phyloP scores from a whole-genome alignment of 75 land plant species.

The Isoetes taiwanensis region DNA sequence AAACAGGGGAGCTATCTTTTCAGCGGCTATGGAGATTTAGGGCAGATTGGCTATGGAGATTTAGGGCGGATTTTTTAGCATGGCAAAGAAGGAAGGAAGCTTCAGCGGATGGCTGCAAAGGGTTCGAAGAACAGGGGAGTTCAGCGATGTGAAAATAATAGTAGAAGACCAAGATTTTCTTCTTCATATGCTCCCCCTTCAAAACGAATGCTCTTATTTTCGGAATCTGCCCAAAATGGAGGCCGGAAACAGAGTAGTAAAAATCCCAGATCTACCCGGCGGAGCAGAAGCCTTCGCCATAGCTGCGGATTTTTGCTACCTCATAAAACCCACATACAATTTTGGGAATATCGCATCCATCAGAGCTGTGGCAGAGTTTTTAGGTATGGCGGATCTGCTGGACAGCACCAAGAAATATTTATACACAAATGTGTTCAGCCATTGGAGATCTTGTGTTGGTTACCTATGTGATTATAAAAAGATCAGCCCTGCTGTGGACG shows the following conservation, averaged over 20 bases:
- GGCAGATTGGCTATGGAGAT: too few relatives aligned
- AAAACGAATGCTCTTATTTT: conserved; percentile 24
- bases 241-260: conserved; percentile 2
- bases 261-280: conserved; percentile 12
- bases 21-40: too few relatives aligned
- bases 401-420: conserved; percentile 28
- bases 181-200: conserved; percentile 29
- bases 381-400: conserved; percentile 25
- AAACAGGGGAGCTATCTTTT: too few relatives aligned
- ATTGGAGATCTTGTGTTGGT: conserved; percentile 21
- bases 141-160: conserved; percentile 26
- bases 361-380: conserved; percentile 23
- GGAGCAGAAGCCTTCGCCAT: conserved; percentile 27
- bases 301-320: conserved; percentile 32
- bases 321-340: conserved; percentile 23
- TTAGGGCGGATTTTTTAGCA: too few relatives aligned
- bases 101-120: conserved; percentile 33
- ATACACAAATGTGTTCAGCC: conserved; percentile 23
- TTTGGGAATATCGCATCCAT: conserved; percentile 17
- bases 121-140: conserved; percentile 31
- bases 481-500: conserved; percentile 25
- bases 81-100: conserved; percentile 27
- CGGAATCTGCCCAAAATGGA: conserved; percentile 9
- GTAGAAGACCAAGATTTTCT: conserved; percentile 23
- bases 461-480: conserved; percentile 18